phyloP scores from a whole-genome alignment of 345 rosid species.

The Hibiscus trionum region DNA sequence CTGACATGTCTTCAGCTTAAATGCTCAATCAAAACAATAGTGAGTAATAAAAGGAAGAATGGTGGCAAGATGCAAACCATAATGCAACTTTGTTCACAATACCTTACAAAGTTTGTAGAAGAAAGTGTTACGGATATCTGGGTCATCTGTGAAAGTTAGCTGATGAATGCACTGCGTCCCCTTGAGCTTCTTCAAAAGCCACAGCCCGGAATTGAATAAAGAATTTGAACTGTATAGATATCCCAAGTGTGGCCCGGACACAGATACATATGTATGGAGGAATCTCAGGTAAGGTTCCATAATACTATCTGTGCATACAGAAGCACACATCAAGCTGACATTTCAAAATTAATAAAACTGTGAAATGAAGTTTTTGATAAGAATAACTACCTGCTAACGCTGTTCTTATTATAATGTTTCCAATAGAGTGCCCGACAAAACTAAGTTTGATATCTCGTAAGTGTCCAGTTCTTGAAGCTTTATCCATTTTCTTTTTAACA shows the following conservation, averaged over 20 bases:
- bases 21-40: neutral
- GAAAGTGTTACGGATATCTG: conserved; percentile 67
- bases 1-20: neutral
- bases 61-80: neutral
- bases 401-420: conserved; percentile 79
- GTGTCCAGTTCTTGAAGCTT: conserved; percentile 50
- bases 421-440: conserved; percentile 96
- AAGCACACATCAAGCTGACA: conserved; percentile 3
- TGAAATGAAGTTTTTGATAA: neutral
- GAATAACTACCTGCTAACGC: conserved; percentile 59
- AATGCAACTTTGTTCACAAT: conserved; percentile 1
- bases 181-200: conserved; percentile 88
- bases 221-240: conserved; percentile 92
- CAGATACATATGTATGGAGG: conserved; percentile 67
- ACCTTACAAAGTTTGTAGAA: conserved; percentile 87
- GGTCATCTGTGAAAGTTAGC: conserved; percentile 89
- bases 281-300: conserved; percentile 77
- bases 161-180: conserved; percentile 90
- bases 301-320: conserved; percentile 48
- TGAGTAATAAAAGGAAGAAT: neutral
- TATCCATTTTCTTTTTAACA: conserved; percentile 66
- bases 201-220: conserved; percentile 84
- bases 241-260: conserved; percentile 94
- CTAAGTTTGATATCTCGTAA: conserved; percentile 67
- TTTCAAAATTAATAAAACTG: conserved; percentile 7